Conservation (phyloP, 2,329 filamentous ascomycete genomes). For the Fusarium nodosum region DNA sequence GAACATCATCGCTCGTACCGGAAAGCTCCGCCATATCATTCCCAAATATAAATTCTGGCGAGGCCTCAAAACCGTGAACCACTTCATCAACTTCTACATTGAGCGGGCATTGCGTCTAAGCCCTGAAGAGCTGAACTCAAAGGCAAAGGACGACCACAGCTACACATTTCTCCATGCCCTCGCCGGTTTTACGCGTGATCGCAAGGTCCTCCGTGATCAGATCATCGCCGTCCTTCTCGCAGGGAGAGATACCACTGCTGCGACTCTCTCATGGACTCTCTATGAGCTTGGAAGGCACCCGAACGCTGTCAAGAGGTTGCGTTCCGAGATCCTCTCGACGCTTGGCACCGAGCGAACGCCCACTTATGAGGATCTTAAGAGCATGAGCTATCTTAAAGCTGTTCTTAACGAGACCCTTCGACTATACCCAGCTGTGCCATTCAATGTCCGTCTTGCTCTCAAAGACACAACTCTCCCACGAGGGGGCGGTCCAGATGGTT, state of each 20-base stretch:
- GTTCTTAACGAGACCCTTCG: constrained; percentile 83
- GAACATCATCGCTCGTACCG: constrained; percentile 73
- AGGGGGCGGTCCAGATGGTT: constrained; percentile 75
- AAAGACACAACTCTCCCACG: constrained; percentile 80
- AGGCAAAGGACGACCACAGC: constrained; percentile 76
- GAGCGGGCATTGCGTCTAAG: constrained; percentile 77
- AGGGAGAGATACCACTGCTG: constrained; percentile 88
- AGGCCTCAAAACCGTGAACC: constrained; percentile 77
- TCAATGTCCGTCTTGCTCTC: constrained; percentile 80
- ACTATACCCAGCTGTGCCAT: constrained; percentile 82
- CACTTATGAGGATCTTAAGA: constrained; percentile 85
- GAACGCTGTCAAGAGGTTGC: constrained; percentile 74
- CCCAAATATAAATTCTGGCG: constrained; percentile 74
- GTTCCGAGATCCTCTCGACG: constrained; percentile 76
- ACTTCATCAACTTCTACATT: constrained; percentile 83
- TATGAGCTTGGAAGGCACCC: constrained; percentile 85
- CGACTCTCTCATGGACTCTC: constrained; percentile 82
- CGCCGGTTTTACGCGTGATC: constrained; percentile 81
- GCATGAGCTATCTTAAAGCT: constrained; percentile 84
- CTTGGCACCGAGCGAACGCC: constrained; percentile 74
- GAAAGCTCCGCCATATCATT: constrained; percentile 73
- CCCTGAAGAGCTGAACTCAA: constrained; percentile 77
- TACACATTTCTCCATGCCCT: constrained; percentile 92
- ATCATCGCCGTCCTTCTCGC: constrained; percentile 85
- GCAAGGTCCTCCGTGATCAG: constrained; percentile 83